Evolutionary conservation across 73 alveolate species (phyloP).

Genomic region (Tetrahymena malaccensis): DNA sequence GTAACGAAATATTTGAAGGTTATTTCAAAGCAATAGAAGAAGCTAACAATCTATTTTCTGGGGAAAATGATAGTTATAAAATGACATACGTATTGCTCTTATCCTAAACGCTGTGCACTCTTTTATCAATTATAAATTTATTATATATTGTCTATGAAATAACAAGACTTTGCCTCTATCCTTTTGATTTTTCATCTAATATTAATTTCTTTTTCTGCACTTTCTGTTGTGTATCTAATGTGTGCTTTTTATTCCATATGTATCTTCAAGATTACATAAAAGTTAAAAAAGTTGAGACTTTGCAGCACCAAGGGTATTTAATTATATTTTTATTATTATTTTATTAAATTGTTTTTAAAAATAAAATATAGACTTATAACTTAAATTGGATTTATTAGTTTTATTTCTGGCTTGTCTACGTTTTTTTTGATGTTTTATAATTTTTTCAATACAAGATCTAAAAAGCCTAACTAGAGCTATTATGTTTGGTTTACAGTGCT

Average conservation of each 20-base stretch:
- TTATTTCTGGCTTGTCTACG: neutral
- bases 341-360: neutral
- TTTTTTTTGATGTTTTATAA: neutral
- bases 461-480: neutral
- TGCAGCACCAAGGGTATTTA: neutral
- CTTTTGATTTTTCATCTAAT: neutral
- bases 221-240: neutral
- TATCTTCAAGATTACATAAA: neutral
- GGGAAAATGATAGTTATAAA: neutral
- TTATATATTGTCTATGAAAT: neutral
- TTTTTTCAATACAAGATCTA: neutral
- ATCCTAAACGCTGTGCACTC: neutral
- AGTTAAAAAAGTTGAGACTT: neutral
- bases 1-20: neutral
- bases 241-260: neutral
- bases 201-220: neutral
- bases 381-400: neutral
- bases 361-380: neutral
- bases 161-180: neutral
- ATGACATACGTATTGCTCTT: neutral
- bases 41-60: neutral
- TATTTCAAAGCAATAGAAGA: neutral
- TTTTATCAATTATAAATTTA: neutral
- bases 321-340: neutral
- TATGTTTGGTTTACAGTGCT: neutral